phyloP scores from a whole-genome alignment of 345 rosid species.

The Trapa incisa region DNA sequence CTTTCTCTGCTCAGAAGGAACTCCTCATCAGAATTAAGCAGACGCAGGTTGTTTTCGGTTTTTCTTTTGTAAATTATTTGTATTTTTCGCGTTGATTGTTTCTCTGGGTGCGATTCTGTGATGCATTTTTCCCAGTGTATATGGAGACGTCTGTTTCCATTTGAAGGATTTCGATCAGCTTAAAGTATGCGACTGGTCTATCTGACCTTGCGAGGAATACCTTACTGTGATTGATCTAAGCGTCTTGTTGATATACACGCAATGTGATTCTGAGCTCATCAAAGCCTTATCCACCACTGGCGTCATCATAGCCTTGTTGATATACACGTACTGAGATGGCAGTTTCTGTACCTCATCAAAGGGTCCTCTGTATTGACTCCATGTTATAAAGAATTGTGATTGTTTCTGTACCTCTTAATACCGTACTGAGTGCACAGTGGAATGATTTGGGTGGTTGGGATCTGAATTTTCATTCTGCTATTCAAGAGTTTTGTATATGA shows the following conservation, averaged over 20 bases:
- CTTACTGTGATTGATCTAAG: not conserved
- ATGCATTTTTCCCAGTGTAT: not conserved
- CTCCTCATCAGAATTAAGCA: slow-evolving; percentile 63
- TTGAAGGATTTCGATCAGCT: not conserved
- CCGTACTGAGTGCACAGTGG: not conserved
- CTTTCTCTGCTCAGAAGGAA: slow-evolving; percentile 49
- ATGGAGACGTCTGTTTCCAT: not conserved
- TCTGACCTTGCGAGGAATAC: not conserved
- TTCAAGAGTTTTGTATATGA: not conserved
- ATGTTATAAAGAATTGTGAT: not conserved
- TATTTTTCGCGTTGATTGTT: not conserved
- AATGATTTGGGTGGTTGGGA: not conserved
- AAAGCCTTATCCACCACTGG: not conserved
- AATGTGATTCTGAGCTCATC: not conserved
- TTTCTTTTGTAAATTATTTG: not conserved
- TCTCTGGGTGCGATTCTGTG: not conserved
- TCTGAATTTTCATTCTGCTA: not conserved
- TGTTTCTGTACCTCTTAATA: not conserved
- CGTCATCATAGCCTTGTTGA: not conserved
- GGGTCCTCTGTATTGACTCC: not conserved
- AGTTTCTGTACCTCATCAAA: too few relatives aligned
- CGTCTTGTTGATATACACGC: not conserved
- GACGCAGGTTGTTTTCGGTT: slow-evolving; percentile 29
- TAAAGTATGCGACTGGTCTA: not conserved
- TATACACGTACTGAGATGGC: too few relatives aligned